phyloP scores from a whole-genome alignment of 192 early-diverging fungal species.

The Coemansia sp. region DNA sequence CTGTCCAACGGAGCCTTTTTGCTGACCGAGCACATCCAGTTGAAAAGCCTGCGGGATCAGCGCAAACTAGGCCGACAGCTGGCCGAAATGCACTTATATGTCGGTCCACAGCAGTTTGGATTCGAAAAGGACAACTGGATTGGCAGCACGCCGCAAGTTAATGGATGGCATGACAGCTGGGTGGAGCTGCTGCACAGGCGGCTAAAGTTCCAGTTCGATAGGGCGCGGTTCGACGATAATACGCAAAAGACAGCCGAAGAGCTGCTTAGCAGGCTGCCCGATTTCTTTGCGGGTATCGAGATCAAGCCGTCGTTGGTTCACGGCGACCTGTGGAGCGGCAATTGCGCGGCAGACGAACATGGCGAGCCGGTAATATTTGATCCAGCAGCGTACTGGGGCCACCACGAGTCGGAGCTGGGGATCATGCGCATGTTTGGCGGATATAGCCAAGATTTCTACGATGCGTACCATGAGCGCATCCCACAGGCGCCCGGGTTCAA shows the following conservation, averaged over 20 bases:
- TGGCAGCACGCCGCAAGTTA: constrained; percentile 28
- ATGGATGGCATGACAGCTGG: constrained; percentile 29
- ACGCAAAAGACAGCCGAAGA: background rate
- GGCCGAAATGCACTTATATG: constrained; percentile 12
- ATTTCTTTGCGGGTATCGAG: constrained; percentile 15
- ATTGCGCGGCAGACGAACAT: constrained; percentile 13
- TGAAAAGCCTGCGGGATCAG: constrained; percentile 14
- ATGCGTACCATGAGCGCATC: constrained; percentile 23
- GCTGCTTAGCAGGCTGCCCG: constrained; percentile 17
- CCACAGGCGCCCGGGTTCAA: constrained; percentile 26
- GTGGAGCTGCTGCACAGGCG: constrained; percentile 21
- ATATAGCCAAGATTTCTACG: constrained; percentile 7
- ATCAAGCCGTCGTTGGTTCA: constrained; percentile 29
- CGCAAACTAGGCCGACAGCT: constrained; percentile 17
- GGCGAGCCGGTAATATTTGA: constrained; percentile 31
- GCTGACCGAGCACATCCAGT: constrained; percentile 14
- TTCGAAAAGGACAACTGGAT: constrained; percentile 29
- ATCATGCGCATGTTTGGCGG: constrained; percentile 41
- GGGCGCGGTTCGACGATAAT: constrained; percentile 1
- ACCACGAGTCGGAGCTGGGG: constrained; percentile 36
- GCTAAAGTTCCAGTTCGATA: constrained; percentile 23
- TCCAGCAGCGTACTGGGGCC: constrained; percentile 36
- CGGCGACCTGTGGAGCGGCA: constrained; percentile 35
- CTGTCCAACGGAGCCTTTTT: constrained; percentile 18
- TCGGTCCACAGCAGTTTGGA: constrained; percentile 23